Conservation (phyloP, 169 alveolate genomes). For the Eimeria acervulina region DNA sequence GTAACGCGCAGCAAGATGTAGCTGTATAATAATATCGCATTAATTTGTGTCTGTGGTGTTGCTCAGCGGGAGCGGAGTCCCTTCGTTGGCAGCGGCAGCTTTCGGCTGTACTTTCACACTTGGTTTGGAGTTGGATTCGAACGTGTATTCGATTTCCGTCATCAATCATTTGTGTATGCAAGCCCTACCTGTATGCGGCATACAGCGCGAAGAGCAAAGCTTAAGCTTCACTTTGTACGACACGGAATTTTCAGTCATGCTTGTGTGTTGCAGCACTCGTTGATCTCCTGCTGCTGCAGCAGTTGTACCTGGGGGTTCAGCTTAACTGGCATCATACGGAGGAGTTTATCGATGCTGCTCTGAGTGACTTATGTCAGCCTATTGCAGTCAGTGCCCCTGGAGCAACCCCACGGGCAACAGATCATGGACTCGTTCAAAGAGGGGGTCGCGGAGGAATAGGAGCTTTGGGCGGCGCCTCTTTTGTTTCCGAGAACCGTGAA, state of each 20-base stretch:
- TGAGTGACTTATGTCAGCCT: neutral
- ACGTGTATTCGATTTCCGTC: constrained; percentile 74
- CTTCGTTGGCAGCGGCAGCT: constrained; percentile 78
- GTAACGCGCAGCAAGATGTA: neutral
- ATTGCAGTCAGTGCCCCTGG: neutral
- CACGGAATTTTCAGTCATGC: neutral
- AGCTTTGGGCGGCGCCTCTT: neutral
- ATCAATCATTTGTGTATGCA: constrained; percentile 56
- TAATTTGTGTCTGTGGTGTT: neutral
- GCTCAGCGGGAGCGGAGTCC: constrained; percentile 78
- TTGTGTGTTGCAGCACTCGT: constrained; percentile 64
- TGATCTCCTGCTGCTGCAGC: constrained; percentile 69
- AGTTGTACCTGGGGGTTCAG: constrained; percentile 42
- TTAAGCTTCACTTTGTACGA: neutral
- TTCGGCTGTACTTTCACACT: constrained; percentile 74
- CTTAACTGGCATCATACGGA: constrained; percentile 19
- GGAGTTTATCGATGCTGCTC: neutral
- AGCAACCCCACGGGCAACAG: neutral
- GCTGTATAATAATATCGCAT: neutral
- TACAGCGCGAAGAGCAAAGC: neutral
- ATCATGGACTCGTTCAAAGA: neutral
- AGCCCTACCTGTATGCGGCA: neutral
- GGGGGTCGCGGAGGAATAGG: neutral
- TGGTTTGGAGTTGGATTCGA: constrained; percentile 73
- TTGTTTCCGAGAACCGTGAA: neutral